A percentile compares a stretch with the other conserved stretches of the same genome.
phyloP scores from a whole-genome alignment of 768 basidiomycete genomes.

The Mycena albidolilacea region DNA sequence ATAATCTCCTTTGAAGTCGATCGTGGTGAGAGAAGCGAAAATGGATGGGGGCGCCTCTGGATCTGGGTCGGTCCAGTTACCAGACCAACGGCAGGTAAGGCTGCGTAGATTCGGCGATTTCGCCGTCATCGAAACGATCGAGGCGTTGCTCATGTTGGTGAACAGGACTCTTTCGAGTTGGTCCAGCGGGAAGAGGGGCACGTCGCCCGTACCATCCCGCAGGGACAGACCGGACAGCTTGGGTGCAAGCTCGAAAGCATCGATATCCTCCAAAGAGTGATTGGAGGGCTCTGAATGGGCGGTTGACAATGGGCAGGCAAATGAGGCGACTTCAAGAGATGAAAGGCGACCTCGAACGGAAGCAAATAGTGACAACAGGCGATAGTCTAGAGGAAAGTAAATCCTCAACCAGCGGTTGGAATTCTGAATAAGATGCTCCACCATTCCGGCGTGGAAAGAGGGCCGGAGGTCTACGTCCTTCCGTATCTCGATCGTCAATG shows the following conservation, averaged over 20 bases:
- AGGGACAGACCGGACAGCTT: background rate
- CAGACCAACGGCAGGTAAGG: background rate
- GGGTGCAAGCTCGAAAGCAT: background rate
- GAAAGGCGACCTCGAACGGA: background rate
- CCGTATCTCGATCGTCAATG: constrained; percentile 1
- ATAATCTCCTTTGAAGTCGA: background rate
- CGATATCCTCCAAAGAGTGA: background rate
- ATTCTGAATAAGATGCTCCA: background rate
- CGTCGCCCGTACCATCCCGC: background rate
- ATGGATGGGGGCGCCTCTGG: background rate
- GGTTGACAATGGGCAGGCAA: background rate
- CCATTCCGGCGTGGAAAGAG: background rate
- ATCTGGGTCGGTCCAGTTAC: background rate
- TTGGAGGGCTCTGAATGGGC: background rate
- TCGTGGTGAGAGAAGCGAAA: background rate
- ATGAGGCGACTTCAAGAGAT: background rate
- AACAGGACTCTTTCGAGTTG: constrained; percentile 1
- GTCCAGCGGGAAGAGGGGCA: background rate
- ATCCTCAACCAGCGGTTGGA: constrained; percentile 8
- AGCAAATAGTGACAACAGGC: background rate
- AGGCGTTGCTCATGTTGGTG: background rate
- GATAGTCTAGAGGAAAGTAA: background rate
- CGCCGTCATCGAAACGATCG: background rate
- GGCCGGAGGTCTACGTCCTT: background rate
- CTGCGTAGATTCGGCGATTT: background rate